Evolutionary conservation across 257 asterid genomes (phyloP).

Genomic region (Solanum lycopersicoides): DNA sequence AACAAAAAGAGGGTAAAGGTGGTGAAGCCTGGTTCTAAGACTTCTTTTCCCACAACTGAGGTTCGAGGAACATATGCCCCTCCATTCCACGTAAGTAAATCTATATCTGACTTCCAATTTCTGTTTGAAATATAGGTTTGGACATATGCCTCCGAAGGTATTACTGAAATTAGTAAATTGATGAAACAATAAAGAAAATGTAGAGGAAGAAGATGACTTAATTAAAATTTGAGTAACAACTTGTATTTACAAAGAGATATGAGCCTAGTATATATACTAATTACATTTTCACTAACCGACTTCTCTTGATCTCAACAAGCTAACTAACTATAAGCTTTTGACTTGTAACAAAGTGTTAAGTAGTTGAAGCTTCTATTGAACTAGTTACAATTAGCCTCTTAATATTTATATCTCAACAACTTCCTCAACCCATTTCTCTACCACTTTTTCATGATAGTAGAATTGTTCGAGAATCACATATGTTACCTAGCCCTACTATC

Average conservation of each 20-base stretch:
- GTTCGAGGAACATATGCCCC: slow-evolving; percentile 88
- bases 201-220: not conserved
- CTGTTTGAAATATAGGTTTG: not conserved
- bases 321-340: not conserved
- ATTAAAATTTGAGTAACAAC: not conserved
- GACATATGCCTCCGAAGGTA: not conserved
- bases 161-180: not conserved
- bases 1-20: slow-evolving; percentile 79
- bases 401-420: not conserved
- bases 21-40: slow-evolving; percentile 91
- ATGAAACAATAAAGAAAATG: not conserved
- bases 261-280: not conserved
- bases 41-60: slow-evolving; percentile 84
- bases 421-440: not conserved
- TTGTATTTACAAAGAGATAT: not conserved
- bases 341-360: not conserved
- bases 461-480: not conserved
- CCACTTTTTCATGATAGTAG: not conserved
- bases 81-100: slow-evolving; percentile 76
- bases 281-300: not conserved
- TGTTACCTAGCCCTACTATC: not conserved
- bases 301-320: not conserved
- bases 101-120: not conserved
- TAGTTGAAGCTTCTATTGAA: not conserved
- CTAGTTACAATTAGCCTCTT: not conserved